Conservation (phyloP, 1,284 basidiomycete genomes). For the Rhodotorula sp. region DNA sequence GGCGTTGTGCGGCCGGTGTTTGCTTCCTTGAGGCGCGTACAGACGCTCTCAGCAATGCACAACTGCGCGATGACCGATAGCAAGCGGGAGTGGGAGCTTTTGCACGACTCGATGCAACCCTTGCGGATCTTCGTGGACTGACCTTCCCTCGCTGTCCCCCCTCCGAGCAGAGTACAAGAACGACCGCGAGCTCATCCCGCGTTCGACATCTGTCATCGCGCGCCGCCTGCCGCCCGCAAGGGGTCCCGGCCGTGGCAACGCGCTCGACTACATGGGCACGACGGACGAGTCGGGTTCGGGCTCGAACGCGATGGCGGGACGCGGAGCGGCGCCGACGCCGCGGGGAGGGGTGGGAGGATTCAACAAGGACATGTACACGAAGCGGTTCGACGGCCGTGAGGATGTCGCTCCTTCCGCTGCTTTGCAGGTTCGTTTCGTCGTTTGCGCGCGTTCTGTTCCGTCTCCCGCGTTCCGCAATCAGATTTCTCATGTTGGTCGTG, state of each 20-base stretch:
- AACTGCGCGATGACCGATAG: no score
- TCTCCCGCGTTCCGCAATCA: background rate
- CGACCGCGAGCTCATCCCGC: conserved; percentile 85
- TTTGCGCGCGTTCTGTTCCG: background rate
- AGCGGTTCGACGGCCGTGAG: conserved; percentile 84
- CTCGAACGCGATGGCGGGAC: conserved; percentile 23
- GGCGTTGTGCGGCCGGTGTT: background rate
- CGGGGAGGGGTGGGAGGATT: conserved; percentile 46
- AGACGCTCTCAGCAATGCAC: no score
- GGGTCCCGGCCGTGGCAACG: conserved; percentile 83
- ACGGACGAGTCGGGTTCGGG: conserved; percentile 14
- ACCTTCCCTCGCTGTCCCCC: background rate
- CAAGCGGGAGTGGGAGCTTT: background rate
- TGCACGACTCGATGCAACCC: background rate
- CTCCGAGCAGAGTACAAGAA: conserved; percentile 80
- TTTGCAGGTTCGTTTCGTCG: conserved; percentile 23
- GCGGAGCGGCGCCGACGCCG: conserved; percentile 34
- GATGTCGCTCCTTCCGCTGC: conserved; percentile 47
- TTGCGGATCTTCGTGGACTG: background rate
- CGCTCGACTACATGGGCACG: conserved; percentile 51
- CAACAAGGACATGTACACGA: conserved; percentile 63
- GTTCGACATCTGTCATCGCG: conserved; percentile 90
- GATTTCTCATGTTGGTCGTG: conserved; percentile 13
- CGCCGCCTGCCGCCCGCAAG: conserved; percentile 81
- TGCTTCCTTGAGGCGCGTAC: no score